Base-by-base conservation (phyloP, 768 basidiomycete species). In the Ephemerocybe angulata region DNA sequence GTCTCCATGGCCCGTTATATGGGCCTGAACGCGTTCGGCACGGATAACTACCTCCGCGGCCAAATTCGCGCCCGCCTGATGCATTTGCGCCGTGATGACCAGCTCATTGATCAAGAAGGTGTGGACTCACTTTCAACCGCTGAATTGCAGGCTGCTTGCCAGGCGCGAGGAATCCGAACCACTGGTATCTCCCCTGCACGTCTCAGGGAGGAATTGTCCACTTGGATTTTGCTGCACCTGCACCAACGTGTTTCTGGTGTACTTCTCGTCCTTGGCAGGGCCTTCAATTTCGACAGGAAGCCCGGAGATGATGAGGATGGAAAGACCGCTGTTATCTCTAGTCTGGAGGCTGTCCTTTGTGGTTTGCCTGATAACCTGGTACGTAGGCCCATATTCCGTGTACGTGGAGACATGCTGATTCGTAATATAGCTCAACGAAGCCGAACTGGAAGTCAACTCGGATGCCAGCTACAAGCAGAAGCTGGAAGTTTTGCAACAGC, bases 1-100 rank as follows among this genome's bases (percentile, higher is more conserved):
- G 93, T 96, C 19, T 95, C 93, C 0, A 97, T 96, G 88, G 97
- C 87, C 62, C 83, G 93, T 54, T 98, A 99, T 69, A 97, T 99
- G 93, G 92, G 89, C 53, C 83, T 98, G 64, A 96, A 98, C 72
- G 95, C 96, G 2, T 99, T 98, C 65, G 97, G 97, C 42, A 98
- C 96, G 15, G 97, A 99, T 72, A 98, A 98, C 73, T 98, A 97
- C 74, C 80, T 99, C 41, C 88, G 96, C 43, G 93, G 93, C 31
- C 85, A 89, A 31, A 91, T 99, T 67, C 88, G 93, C 24, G 82
- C 83, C 40, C 84, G 93, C 27, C 77, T 99, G 24, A 76, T 88
- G 59, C 81, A 88, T 63, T 80, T 99, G 60, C 82, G 93, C 51
- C 81, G 89, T 40, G 97, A 99, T 64, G 96, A 99, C 73, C 88